Percentiles rank a stretch among this genome's conserved stretches.
These are phyloP conservation scores for Dactylella cylindrospora DNA, from an alignment of 2,329 filamentous ascomycete genomes.

Conservation along the genomic window DNA sequence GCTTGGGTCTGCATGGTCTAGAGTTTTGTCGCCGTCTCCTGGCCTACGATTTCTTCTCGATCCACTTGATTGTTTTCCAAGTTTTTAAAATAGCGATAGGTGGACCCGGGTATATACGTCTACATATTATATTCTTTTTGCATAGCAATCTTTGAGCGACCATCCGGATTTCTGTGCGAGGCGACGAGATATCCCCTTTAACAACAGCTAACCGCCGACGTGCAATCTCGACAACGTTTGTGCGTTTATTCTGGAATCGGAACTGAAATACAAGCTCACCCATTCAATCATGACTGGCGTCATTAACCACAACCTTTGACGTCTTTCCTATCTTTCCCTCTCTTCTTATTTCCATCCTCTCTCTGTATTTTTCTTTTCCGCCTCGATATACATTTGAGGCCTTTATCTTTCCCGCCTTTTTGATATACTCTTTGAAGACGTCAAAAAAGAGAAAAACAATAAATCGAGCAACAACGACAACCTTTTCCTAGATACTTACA, in stretches of 20 bases:
- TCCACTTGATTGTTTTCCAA: no score
- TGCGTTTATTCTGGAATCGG: background rate
- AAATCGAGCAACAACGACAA: constrained; percentile 7
- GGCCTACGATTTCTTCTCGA: no score
- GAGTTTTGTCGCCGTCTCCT: no score
- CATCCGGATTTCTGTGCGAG: no score
- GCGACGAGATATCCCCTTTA: background rate
- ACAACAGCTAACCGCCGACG: constrained; percentile 8
- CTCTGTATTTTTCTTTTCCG: constrained; percentile 8
- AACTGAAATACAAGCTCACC: background rate
- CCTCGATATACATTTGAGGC: constrained; percentile 2
- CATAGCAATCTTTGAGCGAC: no score
- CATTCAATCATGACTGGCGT: constrained; percentile 23
- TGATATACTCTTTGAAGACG: background rate
- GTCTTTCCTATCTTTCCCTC: constrained; percentile 14
- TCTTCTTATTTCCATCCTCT: background rate
- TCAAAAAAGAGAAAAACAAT: constrained; percentile 6
- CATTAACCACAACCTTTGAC: constrained; percentile 16
- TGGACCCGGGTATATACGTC: no score
- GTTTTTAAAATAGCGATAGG: no score
- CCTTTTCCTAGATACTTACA: no score
- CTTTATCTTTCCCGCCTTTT: background rate
- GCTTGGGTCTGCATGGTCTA: no score
- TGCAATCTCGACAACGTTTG: constrained; percentile 2
- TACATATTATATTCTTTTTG: no score